phyloP scores from a whole-genome alignment of 345 rosid genomes.

The Physaria fendleri region DNA sequence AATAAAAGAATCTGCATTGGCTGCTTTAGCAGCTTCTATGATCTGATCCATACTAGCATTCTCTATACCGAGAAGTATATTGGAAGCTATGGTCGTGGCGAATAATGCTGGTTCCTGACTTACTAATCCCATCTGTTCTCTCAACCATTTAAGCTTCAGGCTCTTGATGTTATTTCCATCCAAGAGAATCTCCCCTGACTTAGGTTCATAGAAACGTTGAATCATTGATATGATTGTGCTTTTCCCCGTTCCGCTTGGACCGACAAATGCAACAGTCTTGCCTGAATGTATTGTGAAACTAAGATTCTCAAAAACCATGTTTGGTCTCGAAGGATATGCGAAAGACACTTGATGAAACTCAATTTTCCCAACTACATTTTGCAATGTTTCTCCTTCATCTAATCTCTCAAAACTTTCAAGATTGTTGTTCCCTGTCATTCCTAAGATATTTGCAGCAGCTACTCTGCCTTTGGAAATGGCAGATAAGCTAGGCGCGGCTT shows the following conservation, averaged over 20 bases:
- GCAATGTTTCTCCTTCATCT: slow-evolving; percentile 33
- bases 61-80: slow-evolving; percentile 63
- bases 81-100: slow-evolving; percentile 60
- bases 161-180: slow-evolving; percentile 61
- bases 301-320: slow-evolving; percentile 54
- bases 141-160: slow-evolving; percentile 63
- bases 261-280: slow-evolving; percentile 65
- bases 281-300: slow-evolving; percentile 58
- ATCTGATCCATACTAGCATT: slow-evolving; percentile 48
- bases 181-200: slow-evolving; percentile 58
- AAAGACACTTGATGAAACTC: slow-evolving; percentile 57
- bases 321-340: slow-evolving; percentile 61
- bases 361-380: slow-evolving; percentile 46
- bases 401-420: slow-evolving; percentile 22
- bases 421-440: slow-evolving; percentile 38
- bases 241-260: slow-evolving; percentile 92
- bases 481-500: slow-evolving; percentile 66
- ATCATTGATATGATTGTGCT: slow-evolving; percentile 78
- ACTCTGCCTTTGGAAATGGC: slow-evolving; percentile 71
- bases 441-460: slow-evolving; percentile 56
- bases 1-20: slow-evolving; percentile 75
- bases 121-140: slow-evolving; percentile 84
- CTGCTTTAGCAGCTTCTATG: slow-evolving; percentile 62
- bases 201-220: slow-evolving; percentile 81
- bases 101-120: slow-evolving; percentile 88